These are phyloP conservation scores for Xylariaceae sp. DNA, from an alignment of 2,329 filamentous ascomycete species.

Conservation along the genomic window DNA sequence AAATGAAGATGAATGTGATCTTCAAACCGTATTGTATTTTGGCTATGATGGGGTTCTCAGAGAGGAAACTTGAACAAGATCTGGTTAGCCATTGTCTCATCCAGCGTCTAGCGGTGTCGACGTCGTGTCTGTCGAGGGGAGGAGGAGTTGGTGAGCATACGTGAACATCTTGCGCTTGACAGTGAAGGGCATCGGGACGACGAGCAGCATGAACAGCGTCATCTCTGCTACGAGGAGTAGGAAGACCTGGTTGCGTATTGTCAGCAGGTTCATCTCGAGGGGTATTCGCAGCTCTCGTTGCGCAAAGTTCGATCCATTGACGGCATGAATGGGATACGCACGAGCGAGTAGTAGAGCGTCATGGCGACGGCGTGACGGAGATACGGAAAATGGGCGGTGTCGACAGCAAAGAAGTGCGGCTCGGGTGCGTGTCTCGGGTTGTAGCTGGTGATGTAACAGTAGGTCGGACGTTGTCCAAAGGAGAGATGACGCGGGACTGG, in stretches of 20 bases:
- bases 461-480: not conserved
- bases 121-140: not conserved
- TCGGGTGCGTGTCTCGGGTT: conserved; percentile 1
- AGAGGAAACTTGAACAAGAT: conserved; percentile 71
- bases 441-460: conserved; percentile 3
- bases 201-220: conserved; percentile 72
- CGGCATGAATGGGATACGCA: conserved; percentile 28
- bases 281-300: not conserved
- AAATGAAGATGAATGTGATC: conserved; percentile 98
- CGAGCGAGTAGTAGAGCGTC: conserved; percentile 50
- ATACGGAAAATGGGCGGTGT: not conserved
- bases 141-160: conserved; percentile 36
- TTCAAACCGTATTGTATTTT: conserved; percentile 98
- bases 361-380: conserved; percentile 32
- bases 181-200: conserved; percentile 84
- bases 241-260: conserved; percentile 61
- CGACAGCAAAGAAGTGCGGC: not conserved
- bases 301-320: not conserved
- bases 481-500: not conserved
- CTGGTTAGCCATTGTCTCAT: conserved; percentile 5
- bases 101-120: not conserved
- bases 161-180: conserved; percentile 80
- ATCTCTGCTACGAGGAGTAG: conserved; percentile 79
- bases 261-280: conserved; percentile 22
- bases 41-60: conserved; percentile 76